phyloP scores from a whole-genome alignment of 2,329 filamentous ascomycete genomes.

The Scorias spongiosa region DNA sequence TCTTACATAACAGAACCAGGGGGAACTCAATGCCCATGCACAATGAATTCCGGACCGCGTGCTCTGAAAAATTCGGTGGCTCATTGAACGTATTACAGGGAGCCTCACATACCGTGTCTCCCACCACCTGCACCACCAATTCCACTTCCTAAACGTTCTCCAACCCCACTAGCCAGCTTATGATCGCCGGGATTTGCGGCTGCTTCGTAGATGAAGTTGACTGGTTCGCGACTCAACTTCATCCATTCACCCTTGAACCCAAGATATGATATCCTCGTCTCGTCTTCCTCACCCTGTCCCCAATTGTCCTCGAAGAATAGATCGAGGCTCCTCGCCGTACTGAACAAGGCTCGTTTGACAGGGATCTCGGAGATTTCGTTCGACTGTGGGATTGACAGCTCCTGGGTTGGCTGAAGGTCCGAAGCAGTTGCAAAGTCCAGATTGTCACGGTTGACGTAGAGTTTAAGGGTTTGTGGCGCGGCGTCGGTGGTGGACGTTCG shows the following conservation, averaged over 20 bases:
- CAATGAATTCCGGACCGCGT: too few relatives aligned
- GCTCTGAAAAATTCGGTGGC: too few relatives aligned
- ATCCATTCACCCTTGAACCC: conserved; percentile 95
- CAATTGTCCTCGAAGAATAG: conserved; percentile 93
- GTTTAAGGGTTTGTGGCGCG: conserved; percentile 68
- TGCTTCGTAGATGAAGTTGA: conserved; percentile 82
- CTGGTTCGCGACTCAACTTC: conserved; percentile 65
- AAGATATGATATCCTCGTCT: conserved; percentile 64
- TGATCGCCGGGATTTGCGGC: conserved; percentile 87
- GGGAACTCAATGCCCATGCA: too few relatives aligned
- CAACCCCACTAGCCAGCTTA: conserved; percentile 31
- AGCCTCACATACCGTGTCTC: neutral
- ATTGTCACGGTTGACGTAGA: conserved; percentile 76
- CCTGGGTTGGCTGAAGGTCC: conserved; percentile 54
- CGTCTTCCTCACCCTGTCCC: conserved; percentile 57
- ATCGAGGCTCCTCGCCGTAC: conserved; percentile 63
- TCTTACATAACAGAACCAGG: too few relatives aligned
- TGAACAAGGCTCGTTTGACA: conserved; percentile 78
- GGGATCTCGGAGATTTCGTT: conserved; percentile 74
- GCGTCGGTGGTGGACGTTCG: conserved; percentile 56
- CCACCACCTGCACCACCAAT: conserved; percentile 19
- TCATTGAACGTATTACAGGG: neutral
- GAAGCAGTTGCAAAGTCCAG: conserved; percentile 69
- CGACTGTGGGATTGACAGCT: conserved; percentile 61
- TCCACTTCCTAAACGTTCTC: conserved; percentile 16